These are phyloP conservation scores for Fusarium sp. DNA, from an alignment of 2,329 filamentous ascomycete genomes.

Conservation along the genomic window DNA sequence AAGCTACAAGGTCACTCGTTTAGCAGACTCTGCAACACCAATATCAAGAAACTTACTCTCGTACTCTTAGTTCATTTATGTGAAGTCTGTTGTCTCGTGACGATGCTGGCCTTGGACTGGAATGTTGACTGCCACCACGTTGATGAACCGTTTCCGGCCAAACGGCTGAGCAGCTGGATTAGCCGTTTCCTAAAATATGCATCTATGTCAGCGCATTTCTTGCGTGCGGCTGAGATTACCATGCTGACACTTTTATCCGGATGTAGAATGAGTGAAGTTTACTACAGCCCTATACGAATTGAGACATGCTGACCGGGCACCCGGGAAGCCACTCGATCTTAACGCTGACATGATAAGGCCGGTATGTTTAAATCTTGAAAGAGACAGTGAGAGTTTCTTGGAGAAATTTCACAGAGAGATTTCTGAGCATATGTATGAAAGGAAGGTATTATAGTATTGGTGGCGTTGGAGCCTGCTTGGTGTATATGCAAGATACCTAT, in stretches of 20 bases:
- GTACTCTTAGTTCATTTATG: background rate
- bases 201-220: background rate
- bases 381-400: too few species aligned
- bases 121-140: background rate
- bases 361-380: fast-evolving
- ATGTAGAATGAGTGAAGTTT: background rate
- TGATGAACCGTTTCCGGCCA: background rate
- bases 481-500: background rate
- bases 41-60: conserved; percentile 12
- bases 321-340: background rate
- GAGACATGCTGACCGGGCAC: background rate
- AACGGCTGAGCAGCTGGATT: background rate
- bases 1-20: conserved; percentile 22
- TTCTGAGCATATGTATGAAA: background rate
- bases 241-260: background rate
- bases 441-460: background rate
- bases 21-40: background rate
- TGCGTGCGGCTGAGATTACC: background rate
- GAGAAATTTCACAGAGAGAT: background rate
- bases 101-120: background rate
- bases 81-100: background rate
- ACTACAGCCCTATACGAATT: background rate
- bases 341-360: background rate
- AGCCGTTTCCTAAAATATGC: background rate
- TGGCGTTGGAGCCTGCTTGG: background rate